Percentiles rank a stretch among this genome's conserved stretches.
phyloP scores from a whole-genome alignment of 208 protist genomes.

The Phytomonas sp. region DNA sequence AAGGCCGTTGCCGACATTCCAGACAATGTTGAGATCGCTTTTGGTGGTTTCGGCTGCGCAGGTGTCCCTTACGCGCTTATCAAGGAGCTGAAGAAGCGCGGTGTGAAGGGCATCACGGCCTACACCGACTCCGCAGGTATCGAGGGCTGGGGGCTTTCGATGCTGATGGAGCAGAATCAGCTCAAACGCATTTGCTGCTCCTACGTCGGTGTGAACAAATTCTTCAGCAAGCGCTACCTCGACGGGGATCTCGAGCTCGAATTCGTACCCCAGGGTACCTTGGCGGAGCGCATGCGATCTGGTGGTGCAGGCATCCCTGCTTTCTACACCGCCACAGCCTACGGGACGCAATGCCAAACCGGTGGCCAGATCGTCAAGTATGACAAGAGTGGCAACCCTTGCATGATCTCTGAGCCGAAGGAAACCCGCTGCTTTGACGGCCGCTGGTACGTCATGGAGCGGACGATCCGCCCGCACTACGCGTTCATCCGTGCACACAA shows the following conservation, averaged over 20 bases:
- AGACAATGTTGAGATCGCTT: conserved; percentile 54
- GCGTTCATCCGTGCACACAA: conserved; percentile 93
- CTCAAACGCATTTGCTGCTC: conserved; percentile 87
- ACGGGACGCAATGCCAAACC: conserved; percentile 88
- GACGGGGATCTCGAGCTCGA: conserved; percentile 94
- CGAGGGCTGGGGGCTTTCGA: conserved; percentile 92
- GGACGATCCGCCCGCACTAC: conserved; percentile 89
- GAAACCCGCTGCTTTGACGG: conserved; percentile 88
- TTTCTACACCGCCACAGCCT: conserved; percentile 95
- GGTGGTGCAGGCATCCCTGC: conserved; percentile 95
- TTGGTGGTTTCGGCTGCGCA: conserved; percentile 95
- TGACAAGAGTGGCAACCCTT: conserved; percentile 75
- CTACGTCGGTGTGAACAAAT: conserved; percentile 95
- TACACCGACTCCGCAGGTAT: conserved; percentile 95
- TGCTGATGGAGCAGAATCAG: conserved; percentile 90
- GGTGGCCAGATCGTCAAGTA: conserved; percentile 92
- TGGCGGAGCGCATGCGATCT: conserved; percentile 92
- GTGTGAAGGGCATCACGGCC: conserved; percentile 88
- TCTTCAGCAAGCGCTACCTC: conserved; percentile 93
- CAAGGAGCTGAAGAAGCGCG: conserved; percentile 73
- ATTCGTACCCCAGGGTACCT: conserved; percentile 93
- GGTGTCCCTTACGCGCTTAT: conserved; percentile 94
- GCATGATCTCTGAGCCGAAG: conserved; percentile 51
- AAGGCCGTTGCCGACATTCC: conserved; percentile 72
- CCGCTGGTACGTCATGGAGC: conserved; percentile 88